Percentiles rank a stretch among this genome's conserved stretches.
Conservation (phyloP, 306 rosid genomes). For the Cucumis melo region DNA sequence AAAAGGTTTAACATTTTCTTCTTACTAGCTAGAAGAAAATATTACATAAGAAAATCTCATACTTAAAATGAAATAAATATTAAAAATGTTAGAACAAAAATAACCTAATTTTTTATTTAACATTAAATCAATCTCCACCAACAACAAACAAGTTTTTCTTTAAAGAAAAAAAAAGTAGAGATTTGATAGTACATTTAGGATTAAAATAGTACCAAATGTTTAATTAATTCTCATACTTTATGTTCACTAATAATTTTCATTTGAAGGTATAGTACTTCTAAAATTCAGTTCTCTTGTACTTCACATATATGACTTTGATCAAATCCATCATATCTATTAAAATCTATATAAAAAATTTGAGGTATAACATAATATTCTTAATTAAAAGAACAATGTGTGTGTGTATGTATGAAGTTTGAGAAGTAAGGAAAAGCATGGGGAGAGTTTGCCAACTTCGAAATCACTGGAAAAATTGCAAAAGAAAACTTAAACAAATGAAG, state of each 20-base stretch:
- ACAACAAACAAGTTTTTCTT: background rate
- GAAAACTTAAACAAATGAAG: background rate
- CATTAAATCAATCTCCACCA: background rate
- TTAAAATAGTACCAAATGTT: background rate
- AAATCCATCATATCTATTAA: background rate
- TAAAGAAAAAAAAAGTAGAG: background rate
- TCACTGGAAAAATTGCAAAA: background rate
- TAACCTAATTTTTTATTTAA: background rate
- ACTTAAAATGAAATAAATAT: too few species aligned
- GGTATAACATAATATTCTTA: too few species aligned
- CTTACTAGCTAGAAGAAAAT: too few species aligned
- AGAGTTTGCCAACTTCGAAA: background rate
- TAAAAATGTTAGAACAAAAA: background rate
- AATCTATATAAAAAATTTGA: too few species aligned
- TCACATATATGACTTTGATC: background rate
- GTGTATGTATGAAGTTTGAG: background rate
- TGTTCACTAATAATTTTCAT: background rate
- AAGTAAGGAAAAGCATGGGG: background rate
- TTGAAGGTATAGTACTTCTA: background rate
- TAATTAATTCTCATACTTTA: background rate
- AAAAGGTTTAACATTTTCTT: too few species aligned
- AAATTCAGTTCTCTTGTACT: background rate
- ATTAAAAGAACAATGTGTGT: too few species aligned
- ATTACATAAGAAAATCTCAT: too few species aligned
- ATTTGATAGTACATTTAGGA: background rate